These are phyloP conservation scores for Pythium volutum DNA, from an alignment of 352 stramenopile genomes.

Conservation along the genomic window DNA sequence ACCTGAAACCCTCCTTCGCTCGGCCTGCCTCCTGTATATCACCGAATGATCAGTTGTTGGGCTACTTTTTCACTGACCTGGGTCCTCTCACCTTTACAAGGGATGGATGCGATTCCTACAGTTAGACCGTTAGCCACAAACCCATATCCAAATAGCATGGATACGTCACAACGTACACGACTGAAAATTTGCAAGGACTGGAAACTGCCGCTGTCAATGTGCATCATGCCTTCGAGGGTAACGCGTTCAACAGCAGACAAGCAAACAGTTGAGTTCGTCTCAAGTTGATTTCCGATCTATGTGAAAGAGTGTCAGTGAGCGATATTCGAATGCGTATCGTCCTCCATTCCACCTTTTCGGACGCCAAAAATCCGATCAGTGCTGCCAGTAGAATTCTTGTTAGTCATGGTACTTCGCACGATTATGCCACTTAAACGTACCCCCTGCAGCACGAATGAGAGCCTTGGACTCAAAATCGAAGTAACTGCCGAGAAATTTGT, in stretches of 20 bases:
- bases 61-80: neutral
- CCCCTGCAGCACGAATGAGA: slow-evolving; percentile 72
- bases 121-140: neutral
- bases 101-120: slow-evolving; percentile 75
- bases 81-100: slow-evolving; percentile 53
- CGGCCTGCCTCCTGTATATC: slow-evolving; percentile 49
- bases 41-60: neutral
- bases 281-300: slow-evolving; percentile 82
- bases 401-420: neutral
- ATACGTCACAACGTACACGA: slow-evolving; percentile 32
- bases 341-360: slow-evolving; percentile 56
- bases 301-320: neutral
- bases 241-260: slow-evolving; percentile 65
- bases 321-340: neutral
- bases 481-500: slow-evolving; percentile 65
- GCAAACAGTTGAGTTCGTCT: slow-evolving; percentile 47
- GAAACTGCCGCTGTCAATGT: slow-evolving; percentile 66
- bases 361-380: slow-evolving; percentile 58
- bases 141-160: neutral
- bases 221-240: slow-evolving; percentile 75
- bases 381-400: slow-evolving; percentile 35
- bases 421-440: slow-evolving; percentile 25
- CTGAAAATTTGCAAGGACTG: slow-evolving; percentile 84
- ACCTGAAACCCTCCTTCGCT: slow-evolving; percentile 87
- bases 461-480: slow-evolving; percentile 79